Base-by-base conservation (phyloP, 176 grass and related monocot species). In the Aegilops longissima region DNA sequence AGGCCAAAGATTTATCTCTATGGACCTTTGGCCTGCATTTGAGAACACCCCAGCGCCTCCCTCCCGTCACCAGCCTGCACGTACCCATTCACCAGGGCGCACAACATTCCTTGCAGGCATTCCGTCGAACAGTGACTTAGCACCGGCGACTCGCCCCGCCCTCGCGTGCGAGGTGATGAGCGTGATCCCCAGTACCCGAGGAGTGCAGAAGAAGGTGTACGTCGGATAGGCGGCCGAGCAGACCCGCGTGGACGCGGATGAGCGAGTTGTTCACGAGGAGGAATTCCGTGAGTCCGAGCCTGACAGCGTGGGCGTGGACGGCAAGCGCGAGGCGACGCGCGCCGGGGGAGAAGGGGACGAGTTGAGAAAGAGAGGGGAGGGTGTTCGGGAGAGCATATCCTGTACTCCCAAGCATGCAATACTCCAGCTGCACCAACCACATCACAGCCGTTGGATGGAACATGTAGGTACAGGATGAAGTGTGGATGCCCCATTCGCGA, bases 191-290 rank as follows among this genome's bases (percentile, higher is more conserved):
- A 0, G 61, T 42, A n/a, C n/a, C n/a, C 9, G 87, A 82, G 4
- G 70, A 76, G 23, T 77, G 80, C 13, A 92, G 87, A 16, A 92
- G 87, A 11, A 49, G 40, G 35, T 76, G 39, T 38, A 77, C 87
- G 20, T 89, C 84, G 61, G 29, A 44, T 4, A 92, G 69, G 9
- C 80, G 24, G 61, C 31, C 75, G 76, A 83, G 73, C 51, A 90
- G 62, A 2, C 49, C 68, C 12, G 81, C 84, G 31, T 92, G 84
- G 76, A 90, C 76, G 80, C 81, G 91, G 84, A 90, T 89, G 70
- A 92, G 84, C 61, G 87, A 76, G 70, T 92, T 90, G 84, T 83
- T 92, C 30, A 90, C 84, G 70, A 90, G 81, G 76, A 86, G 76
- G 70, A 84, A 84, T 38, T 68, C 61, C 58, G 40, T 65, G 62